Evolutionary conservation across 768 basidiomycete species (phyloP).

Genomic region (Thelephora aurantiotincta): DNA sequence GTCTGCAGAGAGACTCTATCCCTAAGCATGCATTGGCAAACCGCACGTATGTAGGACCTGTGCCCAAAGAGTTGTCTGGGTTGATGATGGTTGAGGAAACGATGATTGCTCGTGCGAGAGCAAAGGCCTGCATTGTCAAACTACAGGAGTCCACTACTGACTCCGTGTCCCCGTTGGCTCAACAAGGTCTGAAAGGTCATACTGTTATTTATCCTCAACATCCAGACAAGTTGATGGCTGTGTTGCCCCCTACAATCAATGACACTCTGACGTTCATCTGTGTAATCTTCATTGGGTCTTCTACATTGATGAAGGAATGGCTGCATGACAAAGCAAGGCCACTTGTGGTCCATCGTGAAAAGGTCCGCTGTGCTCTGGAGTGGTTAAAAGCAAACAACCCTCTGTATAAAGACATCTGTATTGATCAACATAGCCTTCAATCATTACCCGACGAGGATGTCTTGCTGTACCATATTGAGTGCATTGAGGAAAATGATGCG

Average conservation of each 20-base stretch:
- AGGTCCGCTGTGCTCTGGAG: constrained; percentile 17
- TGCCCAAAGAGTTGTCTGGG: no score
- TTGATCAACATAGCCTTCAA: constrained; percentile 8
- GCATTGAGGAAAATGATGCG: no score
- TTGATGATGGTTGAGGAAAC: background rate
- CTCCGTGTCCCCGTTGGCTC: background rate
- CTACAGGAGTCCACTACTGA: background rate
- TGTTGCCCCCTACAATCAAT: constrained; percentile 19
- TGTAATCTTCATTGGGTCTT: constrained; percentile 25
- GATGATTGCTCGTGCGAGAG: background rate
- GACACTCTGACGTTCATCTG: constrained; percentile 23
- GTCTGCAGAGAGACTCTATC: no score
- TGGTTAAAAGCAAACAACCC: constrained; percentile 26
- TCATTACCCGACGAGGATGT: no score
- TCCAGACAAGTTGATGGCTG: background rate
- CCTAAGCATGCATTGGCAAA: no score
- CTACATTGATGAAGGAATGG: constrained; percentile 16
- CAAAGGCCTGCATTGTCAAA: background rate
- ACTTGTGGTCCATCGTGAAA: constrained; percentile 17
- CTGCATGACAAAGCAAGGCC: constrained; percentile 21
- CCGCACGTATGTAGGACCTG: no score
- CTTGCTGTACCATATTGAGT: no score
- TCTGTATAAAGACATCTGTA: constrained; percentile 18
- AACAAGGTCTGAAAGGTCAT: background rate
- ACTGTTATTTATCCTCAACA: background rate